Evolutionary conservation across 2,329 filamentous ascomycete genomes (phyloP), one percentile per base, ranked within the genome.

Genomic region (Fusarium begoniae): DNA sequence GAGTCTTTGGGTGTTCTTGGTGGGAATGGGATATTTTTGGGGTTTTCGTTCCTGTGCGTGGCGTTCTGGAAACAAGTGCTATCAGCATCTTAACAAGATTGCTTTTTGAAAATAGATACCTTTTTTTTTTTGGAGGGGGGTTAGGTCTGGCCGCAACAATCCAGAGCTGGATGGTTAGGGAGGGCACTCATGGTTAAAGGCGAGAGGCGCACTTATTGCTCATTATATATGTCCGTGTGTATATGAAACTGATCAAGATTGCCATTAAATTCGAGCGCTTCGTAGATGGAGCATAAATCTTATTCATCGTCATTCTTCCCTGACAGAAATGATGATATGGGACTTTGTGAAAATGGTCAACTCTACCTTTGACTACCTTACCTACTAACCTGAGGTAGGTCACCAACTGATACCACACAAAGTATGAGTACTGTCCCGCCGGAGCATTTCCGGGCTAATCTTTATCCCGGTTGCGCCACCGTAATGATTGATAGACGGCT

Each of bases 101-200:
- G 53, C 57, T 60, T 65, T 76, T 73, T 67, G 41, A 47, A 61
- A 62, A 59, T 66, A 73, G 63, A 72, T 74, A 78, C 69, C 72
- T 78, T 41, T 59, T 57, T 60, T 78, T 43, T 58, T 54, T 59
- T 58, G 24, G 35, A 10, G 8, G 17, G 44, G 45, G 24, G 6
- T 65, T 69, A 44, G 47, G 40, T 63, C 66, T 55, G 30, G 56
- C 59, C 35, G 43, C 43, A 48, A 60, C 43, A 44, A 28, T 40
- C n/a, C 26, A 38, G 53, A 32, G 38, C 63, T 20, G 60, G 47
- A 24, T 48, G 38, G 30, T 48, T 32, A 66, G 53, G 26, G 22
- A 32, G 22, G 28, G 13, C 17, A 20, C 57, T 48, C 24, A 22
- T 66, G 44, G 41, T 14, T 24, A 15, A 32, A 44, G 26, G 43